A percentile compares a stretch with the other conserved stretches of the same genome.
These are phyloP conservation scores for Penicillium manginii DNA, from an alignment of 495 filamentous ascomycete genomes.

Conservation along the genomic window DNA sequence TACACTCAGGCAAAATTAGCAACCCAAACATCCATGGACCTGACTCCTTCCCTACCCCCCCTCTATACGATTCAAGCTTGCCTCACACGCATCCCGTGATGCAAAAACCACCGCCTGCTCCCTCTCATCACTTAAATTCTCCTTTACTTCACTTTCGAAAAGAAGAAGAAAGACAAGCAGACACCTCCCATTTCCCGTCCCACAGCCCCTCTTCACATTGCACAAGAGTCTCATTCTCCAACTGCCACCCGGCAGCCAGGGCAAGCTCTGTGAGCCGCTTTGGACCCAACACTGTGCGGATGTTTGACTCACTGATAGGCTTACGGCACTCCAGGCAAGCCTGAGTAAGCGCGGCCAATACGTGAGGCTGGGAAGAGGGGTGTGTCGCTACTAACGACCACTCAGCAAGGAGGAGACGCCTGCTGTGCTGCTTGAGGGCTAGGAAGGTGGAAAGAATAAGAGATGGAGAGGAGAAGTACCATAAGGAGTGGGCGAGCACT, in stretches of 20 bases:
- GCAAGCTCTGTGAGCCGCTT: slow-evolving; percentile 34
- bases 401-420: slow-evolving; percentile 43
- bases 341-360: slow-evolving; percentile 29
- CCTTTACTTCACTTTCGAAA: slow-evolving; percentile 30
- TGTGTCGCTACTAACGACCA: slow-evolving; percentile 4
- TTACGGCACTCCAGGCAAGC: slow-evolving; percentile 24
- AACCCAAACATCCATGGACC: slow-evolving; percentile 55
- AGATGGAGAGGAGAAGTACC: slow-evolving; percentile 46
- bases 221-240: slow-evolving; percentile 35
- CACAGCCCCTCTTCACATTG: slow-evolving; percentile 34
- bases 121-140: slow-evolving; percentile 34
- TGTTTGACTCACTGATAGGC: slow-evolving; percentile 26
- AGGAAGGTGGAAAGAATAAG: slow-evolving; percentile 29
- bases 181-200: slow-evolving; percentile 54
- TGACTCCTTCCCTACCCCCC: slow-evolving; percentile 39
- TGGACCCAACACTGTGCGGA: slow-evolving; percentile 47
- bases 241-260: slow-evolving; percentile 26
- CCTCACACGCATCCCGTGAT: slow-evolving; percentile 38
- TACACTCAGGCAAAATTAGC: slow-evolving; percentile 39
- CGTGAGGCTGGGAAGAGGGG: slow-evolving; percentile 24
- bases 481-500: slow-evolving; percentile 53
- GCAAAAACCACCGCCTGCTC: slow-evolving; percentile 36
- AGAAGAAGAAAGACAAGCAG: slow-evolving; percentile 27
- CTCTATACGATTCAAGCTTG: slow-evolving; percentile 29
- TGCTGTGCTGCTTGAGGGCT: slow-evolving; percentile 35